These are phyloP conservation scores for Eutrema japonicum DNA, from an alignment of 345 rosid species.

Conservation along the genomic window DNA sequence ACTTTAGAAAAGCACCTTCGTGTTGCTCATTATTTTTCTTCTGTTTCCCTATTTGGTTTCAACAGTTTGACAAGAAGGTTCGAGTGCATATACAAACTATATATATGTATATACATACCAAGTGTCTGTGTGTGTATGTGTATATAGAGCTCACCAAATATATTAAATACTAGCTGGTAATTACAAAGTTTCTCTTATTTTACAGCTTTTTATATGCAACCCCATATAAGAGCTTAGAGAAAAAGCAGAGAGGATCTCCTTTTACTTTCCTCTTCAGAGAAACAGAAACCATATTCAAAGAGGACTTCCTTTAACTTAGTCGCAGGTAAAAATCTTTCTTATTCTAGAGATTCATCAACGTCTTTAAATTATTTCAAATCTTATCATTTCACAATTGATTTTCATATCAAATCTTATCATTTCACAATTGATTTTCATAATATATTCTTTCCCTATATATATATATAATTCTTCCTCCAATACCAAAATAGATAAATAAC, in stretches of 20 bases:
- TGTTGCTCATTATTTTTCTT: conserved; percentile 11
- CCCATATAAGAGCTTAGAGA: conserved; percentile 36
- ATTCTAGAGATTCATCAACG: conserved; percentile 20
- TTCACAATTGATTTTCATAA: conserved; percentile 20
- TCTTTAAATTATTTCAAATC: conserved; percentile 19
- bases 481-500: neutral
- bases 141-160: conserved; percentile 21
- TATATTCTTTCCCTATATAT: conserved; percentile 3
- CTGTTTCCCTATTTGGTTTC: conserved; percentile 27
- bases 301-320: conserved; percentile 5
- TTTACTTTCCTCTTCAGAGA: conserved; percentile 29
- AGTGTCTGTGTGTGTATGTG: neutral
- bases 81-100: conserved; percentile 15
- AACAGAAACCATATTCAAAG: conserved; percentile 32
- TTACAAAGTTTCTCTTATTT: conserved; percentile 30
- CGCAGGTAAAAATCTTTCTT: conserved; percentile 35
- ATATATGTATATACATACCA: neutral
- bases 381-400: neutral
- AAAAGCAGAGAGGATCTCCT: conserved; percentile 37
- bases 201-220: conserved; percentile 37
- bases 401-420: conserved; percentile 2
- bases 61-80: conserved; percentile 44
- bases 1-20: conserved; percentile 40
- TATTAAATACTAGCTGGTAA: conserved; percentile 30
- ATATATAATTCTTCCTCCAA: conserved; percentile 10